Percentiles rank a stretch among this genome's conserved stretches.
Evolutionary conservation across 2,329 filamentous ascomycete genomes (phyloP).

Genomic region (Lachnellula subtilissima): DNA sequence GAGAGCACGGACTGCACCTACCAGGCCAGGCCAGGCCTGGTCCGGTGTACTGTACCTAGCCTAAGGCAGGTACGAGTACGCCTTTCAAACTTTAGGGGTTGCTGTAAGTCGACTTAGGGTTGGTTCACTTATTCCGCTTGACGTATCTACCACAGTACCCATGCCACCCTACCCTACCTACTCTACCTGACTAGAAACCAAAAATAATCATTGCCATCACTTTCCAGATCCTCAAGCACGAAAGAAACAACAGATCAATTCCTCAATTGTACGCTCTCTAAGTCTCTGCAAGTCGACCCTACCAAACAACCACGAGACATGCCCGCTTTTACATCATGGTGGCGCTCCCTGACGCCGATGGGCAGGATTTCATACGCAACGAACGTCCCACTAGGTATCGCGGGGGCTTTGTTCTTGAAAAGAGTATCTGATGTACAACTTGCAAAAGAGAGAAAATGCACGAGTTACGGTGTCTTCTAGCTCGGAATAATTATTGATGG

Average conservation of each 20-base stretch:
- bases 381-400: conserved; percentile 8
- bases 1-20: too few species aligned
- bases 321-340: conserved; percentile 12
- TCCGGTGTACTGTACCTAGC: too few species aligned
- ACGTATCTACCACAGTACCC: too few species aligned
- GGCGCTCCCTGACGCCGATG: conserved; percentile 11
- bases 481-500: too few species aligned
- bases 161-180: background rate
- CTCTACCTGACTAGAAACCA: conserved; percentile 9
- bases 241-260: conserved; percentile 15
- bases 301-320: conserved; percentile 11
- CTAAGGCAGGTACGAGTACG: too few species aligned
- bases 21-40: too few species aligned
- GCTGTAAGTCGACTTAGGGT: too few species aligned
- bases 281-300: background rate
- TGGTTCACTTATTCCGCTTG: too few species aligned
- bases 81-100: too few species aligned
- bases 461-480: conserved; percentile 4
- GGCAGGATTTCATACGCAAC: conserved; percentile 12
- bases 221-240: conserved; percentile 11
- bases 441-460: conserved; percentile 12
- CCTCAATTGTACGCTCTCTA: conserved; percentile 12
- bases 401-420: conserved; percentile 10
- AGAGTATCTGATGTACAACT: conserved; percentile 11
- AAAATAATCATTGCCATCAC: conserved; percentile 14